A percentile compares a stretch with the other conserved stretches of the same genome.
phyloP scores from a whole-genome alignment of 805 yeast genomes.

The Kurtzmaniella cleridarum region DNA sequence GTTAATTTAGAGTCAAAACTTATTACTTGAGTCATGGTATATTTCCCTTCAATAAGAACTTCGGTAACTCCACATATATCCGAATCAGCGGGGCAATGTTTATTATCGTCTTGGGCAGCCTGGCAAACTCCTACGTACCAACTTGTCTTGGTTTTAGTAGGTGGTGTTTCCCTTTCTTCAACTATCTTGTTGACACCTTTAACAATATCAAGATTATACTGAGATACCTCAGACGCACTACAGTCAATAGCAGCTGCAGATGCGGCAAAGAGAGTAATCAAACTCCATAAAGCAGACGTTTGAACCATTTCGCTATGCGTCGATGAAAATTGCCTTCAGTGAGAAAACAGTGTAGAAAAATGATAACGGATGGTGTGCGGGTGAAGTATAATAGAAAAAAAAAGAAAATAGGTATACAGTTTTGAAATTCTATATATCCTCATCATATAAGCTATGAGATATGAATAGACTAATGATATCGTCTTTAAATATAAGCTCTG shows the following conservation, averaged over 20 bases:
- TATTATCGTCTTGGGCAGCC: conserved; percentile 31
- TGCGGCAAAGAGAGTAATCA: background rate
- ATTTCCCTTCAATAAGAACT: conserved; percentile 44
- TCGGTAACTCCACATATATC: conserved; percentile 74
- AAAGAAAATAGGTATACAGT: no score
- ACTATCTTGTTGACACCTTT: conserved; percentile 45
- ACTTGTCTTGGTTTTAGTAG: conserved; percentile 53
- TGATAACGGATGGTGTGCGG: background rate
- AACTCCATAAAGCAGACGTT: background rate
- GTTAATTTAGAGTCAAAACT: conserved; percentile 45
- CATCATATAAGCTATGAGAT: no score
- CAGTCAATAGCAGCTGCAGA: conserved; percentile 26
- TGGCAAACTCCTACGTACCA: conserved; percentile 77
- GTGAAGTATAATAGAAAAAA: background rate
- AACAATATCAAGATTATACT: conserved; percentile 41
- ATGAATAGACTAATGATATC: no score
- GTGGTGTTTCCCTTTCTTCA: conserved; percentile 61
- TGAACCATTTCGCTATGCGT: no score
- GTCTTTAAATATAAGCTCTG: no score
- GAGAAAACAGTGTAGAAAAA: background rate
- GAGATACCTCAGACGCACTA: conserved; percentile 26
- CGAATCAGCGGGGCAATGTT: conserved; percentile 63
- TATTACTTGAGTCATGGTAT: conserved; percentile 55
- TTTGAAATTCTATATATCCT: no score
- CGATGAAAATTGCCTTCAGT: no score